Evolutionary conservation across 257 asterid species (phyloP).

Genomic region (Primulina tabacum): DNA sequence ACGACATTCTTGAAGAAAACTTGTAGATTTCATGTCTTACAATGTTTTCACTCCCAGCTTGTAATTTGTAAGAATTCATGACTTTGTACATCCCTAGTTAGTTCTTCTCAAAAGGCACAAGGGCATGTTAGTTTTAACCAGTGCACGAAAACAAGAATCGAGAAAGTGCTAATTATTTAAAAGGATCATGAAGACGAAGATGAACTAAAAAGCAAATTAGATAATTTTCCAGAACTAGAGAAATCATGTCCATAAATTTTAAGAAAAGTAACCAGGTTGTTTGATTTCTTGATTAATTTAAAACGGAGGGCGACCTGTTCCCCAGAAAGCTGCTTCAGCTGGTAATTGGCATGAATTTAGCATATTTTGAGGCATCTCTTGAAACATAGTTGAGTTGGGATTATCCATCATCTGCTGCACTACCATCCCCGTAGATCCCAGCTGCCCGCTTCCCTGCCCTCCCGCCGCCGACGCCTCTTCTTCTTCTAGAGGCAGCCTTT

Average conservation of each 20-base stretch:
- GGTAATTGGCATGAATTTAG: constrained; percentile 71
- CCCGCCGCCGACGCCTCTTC: constrained; percentile 41
- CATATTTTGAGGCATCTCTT: constrained; percentile 59
- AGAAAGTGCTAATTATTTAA: neutral
- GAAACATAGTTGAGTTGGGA: constrained; percentile 38
- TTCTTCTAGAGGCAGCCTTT: constrained; percentile 84
- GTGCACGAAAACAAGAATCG: constrained; percentile 24
- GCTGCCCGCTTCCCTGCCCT: constrained; percentile 27
- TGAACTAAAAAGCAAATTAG: neutral
- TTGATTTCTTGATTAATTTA: constrained; percentile 19
- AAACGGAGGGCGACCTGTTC: constrained; percentile 65
- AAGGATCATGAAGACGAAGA: neutral
- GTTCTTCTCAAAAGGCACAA: constrained; percentile 15
- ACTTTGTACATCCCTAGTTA: constrained; percentile 32
- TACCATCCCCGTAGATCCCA: constrained; percentile 42
- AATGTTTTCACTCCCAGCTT: neutral
- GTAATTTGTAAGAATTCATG: constrained; percentile 27
- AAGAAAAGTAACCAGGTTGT: neutral
- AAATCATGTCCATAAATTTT: constrained; percentile 5
- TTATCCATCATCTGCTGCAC: constrained; percentile 37
- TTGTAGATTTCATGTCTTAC: neutral
- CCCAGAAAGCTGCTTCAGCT: constrained; percentile 72
- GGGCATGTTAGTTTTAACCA: neutral
- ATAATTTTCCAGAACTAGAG: neutral
- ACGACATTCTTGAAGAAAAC: neutral